phyloP scores from a whole-genome alignment of 768 basidiomycete species.

The Leucogyrophana mollusca region DNA sequence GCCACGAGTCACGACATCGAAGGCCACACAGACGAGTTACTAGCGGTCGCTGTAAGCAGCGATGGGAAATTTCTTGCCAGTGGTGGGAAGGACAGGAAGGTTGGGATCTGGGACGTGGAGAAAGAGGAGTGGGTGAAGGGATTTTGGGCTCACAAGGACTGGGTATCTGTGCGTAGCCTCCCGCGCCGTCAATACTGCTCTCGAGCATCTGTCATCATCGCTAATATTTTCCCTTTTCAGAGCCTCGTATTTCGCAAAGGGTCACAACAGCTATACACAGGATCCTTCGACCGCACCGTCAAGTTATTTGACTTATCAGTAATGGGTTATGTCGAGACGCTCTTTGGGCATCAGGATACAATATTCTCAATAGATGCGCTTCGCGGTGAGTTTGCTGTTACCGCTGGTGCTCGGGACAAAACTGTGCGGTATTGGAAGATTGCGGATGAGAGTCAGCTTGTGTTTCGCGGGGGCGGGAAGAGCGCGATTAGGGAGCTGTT shows the following conservation, averaged over 20 bases:
- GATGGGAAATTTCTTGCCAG: constrained; percentile 87
- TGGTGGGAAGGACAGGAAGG: constrained; percentile 77
- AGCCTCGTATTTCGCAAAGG: constrained; percentile 75
- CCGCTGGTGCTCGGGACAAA: constrained; percentile 87
- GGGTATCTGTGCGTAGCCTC: constrained; percentile 61
- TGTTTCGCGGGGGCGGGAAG: constrained; percentile 93
- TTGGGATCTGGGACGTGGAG: constrained; percentile 87
- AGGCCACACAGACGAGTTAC: constrained; percentile 88
- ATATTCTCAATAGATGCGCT: constrained; percentile 78
- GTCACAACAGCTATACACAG: constrained; percentile 71
- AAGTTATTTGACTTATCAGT: constrained; percentile 84
- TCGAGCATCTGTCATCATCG: not conserved
- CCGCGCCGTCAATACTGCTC: not conserved
- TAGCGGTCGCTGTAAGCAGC: constrained; percentile 77
- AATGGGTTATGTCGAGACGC: constrained; percentile 92
- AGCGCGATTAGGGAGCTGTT: constrained; percentile 77
- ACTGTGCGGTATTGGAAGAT: constrained; percentile 97
- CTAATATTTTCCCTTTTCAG: too few relatives aligned
- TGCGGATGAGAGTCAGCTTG: constrained; percentile 90
- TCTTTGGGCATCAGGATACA: constrained; percentile 95
- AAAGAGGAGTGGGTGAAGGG: constrained; percentile 74
- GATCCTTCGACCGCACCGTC: constrained; percentile 83
- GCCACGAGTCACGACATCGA: constrained; percentile 45
- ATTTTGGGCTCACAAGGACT: constrained; percentile 76
- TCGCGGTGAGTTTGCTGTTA: constrained; percentile 80